phyloP scores from a whole-genome alignment of 768 basidiomycete genomes.

The Termitomyces sp. region DNA sequence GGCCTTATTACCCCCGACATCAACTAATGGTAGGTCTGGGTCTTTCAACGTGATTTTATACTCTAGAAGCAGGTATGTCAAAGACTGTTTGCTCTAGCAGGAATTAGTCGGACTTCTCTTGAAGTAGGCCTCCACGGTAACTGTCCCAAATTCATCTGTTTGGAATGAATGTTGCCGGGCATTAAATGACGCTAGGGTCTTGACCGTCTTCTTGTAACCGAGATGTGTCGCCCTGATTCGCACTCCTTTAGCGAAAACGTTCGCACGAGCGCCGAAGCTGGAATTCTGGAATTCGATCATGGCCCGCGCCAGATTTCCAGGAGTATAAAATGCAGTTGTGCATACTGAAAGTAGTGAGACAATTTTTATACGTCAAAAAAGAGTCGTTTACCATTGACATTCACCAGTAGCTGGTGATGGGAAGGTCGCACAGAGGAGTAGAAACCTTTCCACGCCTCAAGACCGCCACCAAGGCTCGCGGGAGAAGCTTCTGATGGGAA shows the following conservation, averaged over 20 bases:
- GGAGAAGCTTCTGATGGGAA: slow-evolving; percentile 42
- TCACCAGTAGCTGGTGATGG: slow-evolving; percentile 55
- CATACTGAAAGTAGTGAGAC: slow-evolving; percentile 29
- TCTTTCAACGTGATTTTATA: slow-evolving; percentile 47
- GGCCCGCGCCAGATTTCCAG: slow-evolving; percentile 60
- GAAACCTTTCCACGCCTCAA: slow-evolving; percentile 53
- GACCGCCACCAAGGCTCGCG: slow-evolving; percentile 46
- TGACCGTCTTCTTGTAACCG: slow-evolving; percentile 71
- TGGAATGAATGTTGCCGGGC: slow-evolving; percentile 48
- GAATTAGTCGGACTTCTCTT: slow-evolving; percentile 44
- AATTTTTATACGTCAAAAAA: slow-evolving; percentile 27
- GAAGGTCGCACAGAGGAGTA: slow-evolving; percentile 55
- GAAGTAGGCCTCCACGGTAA: slow-evolving; percentile 69
- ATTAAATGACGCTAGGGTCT: slow-evolving; percentile 41
- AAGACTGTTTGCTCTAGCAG: slow-evolving; percentile 22
- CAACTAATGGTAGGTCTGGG: slow-evolving; percentile 51
- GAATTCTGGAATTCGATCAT: slow-evolving; percentile 47
- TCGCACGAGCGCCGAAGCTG: slow-evolving; percentile 53
- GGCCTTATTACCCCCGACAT: slow-evolving; percentile 45
- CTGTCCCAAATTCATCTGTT: slow-evolving; percentile 45
- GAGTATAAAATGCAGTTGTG: slow-evolving; percentile 55
- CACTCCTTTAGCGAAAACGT: slow-evolving; percentile 61
- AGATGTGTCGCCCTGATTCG: slow-evolving; percentile 65
- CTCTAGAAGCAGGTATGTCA: slow-evolving; percentile 33
- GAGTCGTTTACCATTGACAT: slow-evolving; percentile 46